A percentile compares a stretch with the other conserved stretches of the same genome.
Evolutionary conservation across 2,329 filamentous ascomycete species (phyloP).

Genomic region (Neocucurbitaria cava): DNA sequence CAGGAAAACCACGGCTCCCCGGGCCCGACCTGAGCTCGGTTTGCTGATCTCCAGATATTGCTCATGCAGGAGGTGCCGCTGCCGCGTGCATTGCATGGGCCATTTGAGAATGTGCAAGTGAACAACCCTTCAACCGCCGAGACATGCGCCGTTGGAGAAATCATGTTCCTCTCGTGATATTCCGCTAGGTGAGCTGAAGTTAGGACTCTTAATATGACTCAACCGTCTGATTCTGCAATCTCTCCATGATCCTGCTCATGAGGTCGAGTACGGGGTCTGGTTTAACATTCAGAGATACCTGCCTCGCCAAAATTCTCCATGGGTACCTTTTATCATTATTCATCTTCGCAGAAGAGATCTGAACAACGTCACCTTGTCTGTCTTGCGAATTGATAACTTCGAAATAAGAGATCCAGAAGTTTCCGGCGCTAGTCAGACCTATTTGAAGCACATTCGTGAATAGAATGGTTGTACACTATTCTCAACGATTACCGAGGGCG

Average conservation of each 20-base stretch:
- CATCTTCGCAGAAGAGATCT: not conserved
- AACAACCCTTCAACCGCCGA: conserved; percentile 5
- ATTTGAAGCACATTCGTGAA: not conserved
- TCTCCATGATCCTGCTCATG: not conserved
- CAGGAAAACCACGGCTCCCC: conserved; percentile 25
- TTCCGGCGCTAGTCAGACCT: too few relatives aligned
- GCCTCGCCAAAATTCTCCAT: not conserved
- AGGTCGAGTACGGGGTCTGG: not conserved
- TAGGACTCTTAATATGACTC: not conserved
- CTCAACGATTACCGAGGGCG: not conserved
- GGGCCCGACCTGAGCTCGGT: conserved; percentile 20
- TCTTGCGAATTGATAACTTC: not conserved
- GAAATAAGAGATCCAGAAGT: not conserved
- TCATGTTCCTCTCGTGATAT: conserved; percentile 1
- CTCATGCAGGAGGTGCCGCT: conserved; percentile 20
- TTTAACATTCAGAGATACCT: not conserved
- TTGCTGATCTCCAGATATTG: conserved; percentile 30
- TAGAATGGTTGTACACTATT: not conserved
- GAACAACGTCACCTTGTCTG: not conserved
- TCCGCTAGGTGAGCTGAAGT: conserved; percentile 7
- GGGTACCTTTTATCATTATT: not conserved
- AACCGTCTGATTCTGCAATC: not conserved
- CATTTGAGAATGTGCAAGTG: conserved; percentile 11
- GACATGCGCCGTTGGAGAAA: conserved; percentile 3
- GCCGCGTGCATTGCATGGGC: conserved; percentile 12